Evolutionary conservation across 306 rosid species (phyloP).

Genomic region (Casuarina equisetifolia): DNA sequence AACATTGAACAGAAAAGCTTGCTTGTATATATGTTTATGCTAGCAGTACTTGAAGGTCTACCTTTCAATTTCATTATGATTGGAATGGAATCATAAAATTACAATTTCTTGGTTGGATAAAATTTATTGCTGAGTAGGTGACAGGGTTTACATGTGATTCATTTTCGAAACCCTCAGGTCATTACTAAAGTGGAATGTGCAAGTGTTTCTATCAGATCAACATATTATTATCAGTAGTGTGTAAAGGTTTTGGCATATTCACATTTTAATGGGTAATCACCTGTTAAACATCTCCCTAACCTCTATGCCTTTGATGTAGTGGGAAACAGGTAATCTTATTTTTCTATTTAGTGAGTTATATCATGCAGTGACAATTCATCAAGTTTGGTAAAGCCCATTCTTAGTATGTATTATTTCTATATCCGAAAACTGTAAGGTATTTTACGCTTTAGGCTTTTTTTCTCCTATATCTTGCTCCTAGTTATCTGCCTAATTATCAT

Average conservation of each 20-base stretch:
- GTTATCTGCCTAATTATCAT: neutral
- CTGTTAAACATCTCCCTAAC: neutral
- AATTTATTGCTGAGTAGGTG: neutral
- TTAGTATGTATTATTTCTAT: neutral
- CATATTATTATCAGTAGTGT: neutral
- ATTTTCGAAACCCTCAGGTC: neutral
- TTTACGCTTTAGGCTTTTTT: neutral
- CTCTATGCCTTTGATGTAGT: neutral
- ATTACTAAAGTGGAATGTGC: neutral
- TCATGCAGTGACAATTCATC: neutral
- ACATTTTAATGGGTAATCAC: neutral
- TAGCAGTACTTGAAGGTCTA: too few relatives aligned
- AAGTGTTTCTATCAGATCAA: too few relatives aligned
- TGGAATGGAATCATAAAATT: too few relatives aligned
- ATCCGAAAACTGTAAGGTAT: neutral
- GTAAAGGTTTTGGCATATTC: neutral
- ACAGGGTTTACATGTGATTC: neutral
- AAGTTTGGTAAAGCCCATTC: neutral
- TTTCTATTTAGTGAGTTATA: too few relatives aligned
- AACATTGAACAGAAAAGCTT: neutral
- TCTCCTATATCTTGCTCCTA: neutral
- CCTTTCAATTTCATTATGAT: too few relatives aligned
- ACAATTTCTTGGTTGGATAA: neutral
- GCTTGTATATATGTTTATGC: neutral
- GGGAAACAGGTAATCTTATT: neutral